Base-by-base conservation (phyloP, 305 asterid genomes). In the Fraxinus greggii region DNA sequence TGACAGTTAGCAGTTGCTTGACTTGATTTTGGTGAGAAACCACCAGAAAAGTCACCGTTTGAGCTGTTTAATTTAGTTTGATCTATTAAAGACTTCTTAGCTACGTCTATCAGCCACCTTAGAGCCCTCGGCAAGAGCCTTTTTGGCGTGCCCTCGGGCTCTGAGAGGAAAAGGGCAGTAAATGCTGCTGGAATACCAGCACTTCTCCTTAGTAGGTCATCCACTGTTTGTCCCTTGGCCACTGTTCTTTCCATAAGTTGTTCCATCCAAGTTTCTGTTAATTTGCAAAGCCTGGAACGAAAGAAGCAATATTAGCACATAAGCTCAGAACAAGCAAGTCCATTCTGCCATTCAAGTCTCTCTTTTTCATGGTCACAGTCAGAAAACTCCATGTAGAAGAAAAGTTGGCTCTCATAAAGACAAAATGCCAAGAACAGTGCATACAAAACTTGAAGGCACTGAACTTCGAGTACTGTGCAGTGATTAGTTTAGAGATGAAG, bases 161-260 rank as follows among this genome's bases (percentile, higher is more conserved):
- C 99, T 21, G 99, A 91, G 77, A 96, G 97, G 85, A 96, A 96
- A 85, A 96, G 91, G 32, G 99, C 98, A 84, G 89, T 91, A 88
- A 93, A 96, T 87, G 99, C 98, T 61, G 98, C 98, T 69, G 99
- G 99, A 82, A 96, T 94, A 59, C 99, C 99, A 29, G 99, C 99
- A 94, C 99, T 96, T 91, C 99, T 93, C 86, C 99, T 90, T 80
- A 96, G 89, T 69, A 96, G 93, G 89, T 96, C 97, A 76, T 96
- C 99, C 81, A 96, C 99, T 28, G 97, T 96, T 86, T 96, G 99
- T 83, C 98, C 98, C 87, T 92, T 90, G 79, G 97, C 90, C 76
- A 90, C 87, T 29, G 97, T 92, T 90, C 99, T 90, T 84, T 92
- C 97, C 99, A 96, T 94, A 74, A 96, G 94, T 84, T 89, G 90